Evolutionary conservation across 768 basidiomycete genomes (phyloP).

Genomic region (Mycena epipterygia): DNA sequence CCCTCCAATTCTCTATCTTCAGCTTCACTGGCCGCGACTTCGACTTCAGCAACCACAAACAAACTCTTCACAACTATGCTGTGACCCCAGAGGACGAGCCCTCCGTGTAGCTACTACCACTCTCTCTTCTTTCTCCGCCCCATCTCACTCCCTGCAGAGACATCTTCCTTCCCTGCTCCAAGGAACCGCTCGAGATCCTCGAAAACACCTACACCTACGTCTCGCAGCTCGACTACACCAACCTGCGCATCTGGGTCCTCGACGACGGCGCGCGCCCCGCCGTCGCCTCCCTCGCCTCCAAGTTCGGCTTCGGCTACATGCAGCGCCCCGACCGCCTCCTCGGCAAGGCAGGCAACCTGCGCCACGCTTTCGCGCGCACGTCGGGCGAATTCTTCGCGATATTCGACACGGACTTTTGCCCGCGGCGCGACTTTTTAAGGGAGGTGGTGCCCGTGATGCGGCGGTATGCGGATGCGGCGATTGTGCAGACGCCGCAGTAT

Average conservation of each 20-base stretch:
- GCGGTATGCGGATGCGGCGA: slow-evolving; percentile 40
- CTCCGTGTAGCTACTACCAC: slow-evolving; percentile 3
- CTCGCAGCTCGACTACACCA: slow-evolving; percentile 42
- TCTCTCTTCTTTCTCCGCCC: neutral
- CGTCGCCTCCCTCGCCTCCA: slow-evolving; percentile 41
- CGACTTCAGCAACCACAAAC: slow-evolving; percentile 7
- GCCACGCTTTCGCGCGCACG: slow-evolving; percentile 43
- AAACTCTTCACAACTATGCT: neutral
- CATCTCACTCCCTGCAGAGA: slow-evolving; percentile 29
- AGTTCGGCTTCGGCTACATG: slow-evolving; percentile 42
- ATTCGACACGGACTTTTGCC: slow-evolving; percentile 48
- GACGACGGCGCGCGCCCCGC: slow-evolving; percentile 44
- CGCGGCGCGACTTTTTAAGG: slow-evolving; percentile 43
- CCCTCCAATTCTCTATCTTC: neutral
- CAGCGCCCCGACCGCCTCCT: slow-evolving; percentile 43
- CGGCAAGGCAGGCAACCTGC: slow-evolving; percentile 47
- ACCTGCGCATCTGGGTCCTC: slow-evolving; percentile 44
- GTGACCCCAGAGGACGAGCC: slow-evolving; percentile 3
- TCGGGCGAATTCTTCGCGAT: slow-evolving; percentile 47
- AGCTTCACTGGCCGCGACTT: slow-evolving; percentile 8
- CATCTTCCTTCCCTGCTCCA: slow-evolving; percentile 46
- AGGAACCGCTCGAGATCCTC: slow-evolving; percentile 45
- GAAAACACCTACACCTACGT: slow-evolving; percentile 49
- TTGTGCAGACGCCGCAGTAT: slow-evolving; percentile 47
- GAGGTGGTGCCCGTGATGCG: slow-evolving; percentile 44